These are phyloP conservation scores for Rutstroemia sydowiana DNA, from an alignment of 2,329 filamentous ascomycete genomes.

Conservation along the genomic window DNA sequence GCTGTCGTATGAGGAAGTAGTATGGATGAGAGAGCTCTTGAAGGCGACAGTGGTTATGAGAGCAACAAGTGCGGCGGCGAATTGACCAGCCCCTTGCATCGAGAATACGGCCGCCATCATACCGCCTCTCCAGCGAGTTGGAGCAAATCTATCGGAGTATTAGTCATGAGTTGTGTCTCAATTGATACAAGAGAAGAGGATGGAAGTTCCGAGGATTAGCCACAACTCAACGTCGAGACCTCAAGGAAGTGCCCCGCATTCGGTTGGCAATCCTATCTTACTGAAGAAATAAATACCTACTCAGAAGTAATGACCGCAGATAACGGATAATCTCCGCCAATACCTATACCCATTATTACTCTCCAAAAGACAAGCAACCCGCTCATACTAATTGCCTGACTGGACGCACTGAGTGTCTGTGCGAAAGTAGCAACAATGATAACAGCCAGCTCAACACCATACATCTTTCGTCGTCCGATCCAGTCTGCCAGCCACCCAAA, in stretches of 20 bases:
- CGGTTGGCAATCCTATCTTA: background rate
- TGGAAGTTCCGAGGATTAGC: background rate
- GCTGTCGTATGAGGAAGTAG: constrained; percentile 36
- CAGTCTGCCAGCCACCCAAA: constrained; percentile 74
- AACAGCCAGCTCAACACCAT: constrained; percentile 67
- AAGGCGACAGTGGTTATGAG: constrained; percentile 62
- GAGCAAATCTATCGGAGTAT: constrained; percentile 54
- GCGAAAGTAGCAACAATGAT: constrained; percentile 65
- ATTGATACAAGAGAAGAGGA: no score
- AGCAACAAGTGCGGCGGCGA: constrained; percentile 62
- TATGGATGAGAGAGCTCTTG: constrained; percentile 41
- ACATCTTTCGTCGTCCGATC: constrained; percentile 73
- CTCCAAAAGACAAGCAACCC: constrained; percentile 67
- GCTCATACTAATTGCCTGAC: constrained; percentile 50
- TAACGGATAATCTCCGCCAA: constrained; percentile 77
- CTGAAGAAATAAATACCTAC: constrained; percentile 25
- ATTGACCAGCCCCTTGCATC: constrained; percentile 79
- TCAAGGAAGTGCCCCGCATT: background rate
- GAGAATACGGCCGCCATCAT: constrained; percentile 82
- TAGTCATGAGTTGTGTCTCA: background rate
- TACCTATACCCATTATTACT: constrained; percentile 69
- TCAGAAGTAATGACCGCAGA: constrained; percentile 69
- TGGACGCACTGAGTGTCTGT: constrained; percentile 55
- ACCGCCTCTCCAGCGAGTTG: constrained; percentile 71
- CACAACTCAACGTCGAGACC: background rate